Percentiles rank a stretch among this genome's conserved stretches.
Evolutionary conservation across 2,329 filamentous ascomycete species (phyloP).

Genomic region (Ophiostoma australiae): DNA sequence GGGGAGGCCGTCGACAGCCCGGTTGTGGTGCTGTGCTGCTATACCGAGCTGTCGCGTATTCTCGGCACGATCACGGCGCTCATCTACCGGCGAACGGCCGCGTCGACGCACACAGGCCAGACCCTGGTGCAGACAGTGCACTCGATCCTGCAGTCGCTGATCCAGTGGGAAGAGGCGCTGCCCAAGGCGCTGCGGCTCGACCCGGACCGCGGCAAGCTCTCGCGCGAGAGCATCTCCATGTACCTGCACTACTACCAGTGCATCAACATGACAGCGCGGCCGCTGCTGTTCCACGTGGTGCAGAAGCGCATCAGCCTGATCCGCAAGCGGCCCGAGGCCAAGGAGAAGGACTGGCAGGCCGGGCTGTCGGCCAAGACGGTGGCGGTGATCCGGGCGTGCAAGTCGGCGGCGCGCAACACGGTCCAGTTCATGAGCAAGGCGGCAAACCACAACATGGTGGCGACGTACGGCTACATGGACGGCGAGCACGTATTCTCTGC

Average conservation of each 20-base stretch:
- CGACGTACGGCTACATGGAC: conserved; percentile 55
- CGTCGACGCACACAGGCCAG: conserved; percentile 29
- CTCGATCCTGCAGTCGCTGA: conserved; percentile 46
- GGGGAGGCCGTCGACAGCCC: conserved; percentile 42
- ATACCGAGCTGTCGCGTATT: conserved; percentile 50
- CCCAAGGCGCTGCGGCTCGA: conserved; percentile 47
- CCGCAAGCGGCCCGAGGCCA: conserved; percentile 28
- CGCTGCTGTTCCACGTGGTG: conserved; percentile 50
- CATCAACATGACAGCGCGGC: conserved; percentile 53
- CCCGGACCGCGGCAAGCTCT: conserved; percentile 39
- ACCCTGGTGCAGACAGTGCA: conserved; percentile 48
- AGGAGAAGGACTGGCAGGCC: conserved; percentile 42
- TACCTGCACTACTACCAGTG: conserved; percentile 54
- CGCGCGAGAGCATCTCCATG: conserved; percentile 37
- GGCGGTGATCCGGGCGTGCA: conserved; percentile 49
- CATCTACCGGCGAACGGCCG: conserved; percentile 44
- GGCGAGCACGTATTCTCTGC: conserved; percentile 53
- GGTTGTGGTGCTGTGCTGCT: conserved; percentile 46
- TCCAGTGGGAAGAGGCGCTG: conserved; percentile 46
- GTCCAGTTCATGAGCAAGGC: conserved; percentile 47
- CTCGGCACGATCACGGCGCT: conserved; percentile 44
- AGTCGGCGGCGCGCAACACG: conserved; percentile 46
- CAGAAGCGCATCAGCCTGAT: conserved; percentile 41
- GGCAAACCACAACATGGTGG: conserved; percentile 46
- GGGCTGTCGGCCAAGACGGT: conserved; percentile 46